Conservation (phyloP, 2,329 filamentous ascomycete genomes). For the Penicillium griseofulvum region DNA sequence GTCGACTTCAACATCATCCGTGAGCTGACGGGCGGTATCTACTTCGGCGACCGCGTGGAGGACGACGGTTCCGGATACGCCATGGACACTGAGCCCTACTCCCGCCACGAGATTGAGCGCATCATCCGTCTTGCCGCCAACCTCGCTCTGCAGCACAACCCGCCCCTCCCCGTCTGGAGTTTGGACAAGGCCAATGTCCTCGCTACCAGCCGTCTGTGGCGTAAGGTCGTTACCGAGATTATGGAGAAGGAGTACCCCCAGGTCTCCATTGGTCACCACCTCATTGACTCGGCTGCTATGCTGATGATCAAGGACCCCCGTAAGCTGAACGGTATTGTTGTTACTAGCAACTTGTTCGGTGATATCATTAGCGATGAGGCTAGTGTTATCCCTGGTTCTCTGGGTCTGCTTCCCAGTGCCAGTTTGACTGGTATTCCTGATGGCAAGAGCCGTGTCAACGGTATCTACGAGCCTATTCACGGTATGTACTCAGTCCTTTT, state of each 20-base stretch:
- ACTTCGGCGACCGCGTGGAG: slow-evolving; percentile 89
- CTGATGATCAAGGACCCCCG: slow-evolving; percentile 93
- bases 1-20: slow-evolving; percentile 92
- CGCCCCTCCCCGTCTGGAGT: slow-evolving; percentile 76
- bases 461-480: slow-evolving; percentile 97
- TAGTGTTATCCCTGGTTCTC: slow-evolving; percentile 85
- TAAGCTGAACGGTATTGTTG: slow-evolving; percentile 81
- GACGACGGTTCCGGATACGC: slow-evolving; percentile 69
- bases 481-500: slow-evolving; percentile 52
- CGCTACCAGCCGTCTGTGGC: slow-evolving; percentile 84
- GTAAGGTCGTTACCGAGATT: slow-evolving; percentile 78
- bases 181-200: slow-evolving; percentile 97
- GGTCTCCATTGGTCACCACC: slow-evolving; percentile 78
- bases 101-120: slow-evolving; percentile 79
- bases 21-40: slow-evolving; percentile 88
- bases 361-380: slow-evolving; percentile 97
- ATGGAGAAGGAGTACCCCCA: slow-evolving; percentile 88
- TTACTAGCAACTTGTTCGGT: slow-evolving; percentile 92
- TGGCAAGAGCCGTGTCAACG: slow-evolving; percentile 79
- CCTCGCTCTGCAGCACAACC: slow-evolving; percentile 73
- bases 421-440: slow-evolving; percentile 84
- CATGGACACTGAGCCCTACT: slow-evolving; percentile 84
- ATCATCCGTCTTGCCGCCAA: slow-evolving; percentile 78
- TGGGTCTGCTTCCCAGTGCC: slow-evolving; percentile 84
- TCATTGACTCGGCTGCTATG: slow-evolving; percentile 97